Percentiles rank a stretch among this genome's conserved stretches.
phyloP scores from a whole-genome alignment of 108 stramenopile genomes.

The Aureococcus anophagefferens region DNA sequence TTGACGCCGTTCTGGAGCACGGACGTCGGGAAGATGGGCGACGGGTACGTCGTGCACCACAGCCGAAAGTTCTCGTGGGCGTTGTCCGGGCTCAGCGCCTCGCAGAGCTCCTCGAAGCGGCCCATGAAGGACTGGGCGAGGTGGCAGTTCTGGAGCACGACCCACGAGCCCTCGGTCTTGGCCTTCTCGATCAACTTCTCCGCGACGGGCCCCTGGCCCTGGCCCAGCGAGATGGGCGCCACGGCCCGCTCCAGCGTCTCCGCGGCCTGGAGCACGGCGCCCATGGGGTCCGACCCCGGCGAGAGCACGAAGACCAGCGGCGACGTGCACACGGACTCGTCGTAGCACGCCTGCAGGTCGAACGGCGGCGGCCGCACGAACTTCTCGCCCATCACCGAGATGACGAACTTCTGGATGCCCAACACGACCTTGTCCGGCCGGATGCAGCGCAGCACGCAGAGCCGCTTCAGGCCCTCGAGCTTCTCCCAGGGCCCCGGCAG shows the following conservation, averaged over 20 bases:
- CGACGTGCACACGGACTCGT: slow-evolving; percentile 31
- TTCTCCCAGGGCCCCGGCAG: slow-evolving; percentile 40
- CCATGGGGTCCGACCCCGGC: slow-evolving; percentile 52
- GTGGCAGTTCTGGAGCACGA: slow-evolving; percentile 51
- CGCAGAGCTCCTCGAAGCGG: slow-evolving; percentile 38
- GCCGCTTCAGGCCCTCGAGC: slow-evolving; percentile 27
- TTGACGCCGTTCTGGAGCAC: slow-evolving; percentile 61
- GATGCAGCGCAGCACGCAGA: slow-evolving; percentile 41
- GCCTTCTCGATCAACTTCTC: slow-evolving; percentile 38
- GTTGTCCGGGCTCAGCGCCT: slow-evolving; percentile 29
- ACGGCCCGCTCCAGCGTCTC: slow-evolving; percentile 23
- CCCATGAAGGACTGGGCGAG: slow-evolving; percentile 52
- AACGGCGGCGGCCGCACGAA: slow-evolving; percentile 54
- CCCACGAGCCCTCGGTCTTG: slow-evolving; percentile 41
- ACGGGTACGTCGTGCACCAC: slow-evolving; percentile 54
- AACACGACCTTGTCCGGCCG: slow-evolving; percentile 49
- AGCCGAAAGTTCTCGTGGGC: slow-evolving; percentile 46
- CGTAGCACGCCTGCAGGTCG: slow-evolving; percentile 46
- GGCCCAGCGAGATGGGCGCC: slow-evolving; percentile 47
- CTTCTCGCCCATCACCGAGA: slow-evolving; percentile 28
- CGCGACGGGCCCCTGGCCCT: slow-evolving; percentile 51
- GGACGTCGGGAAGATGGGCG: slow-evolving; percentile 48
- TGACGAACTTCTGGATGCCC: slow-evolving; percentile 45
- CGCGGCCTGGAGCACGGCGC: slow-evolving; percentile 41
- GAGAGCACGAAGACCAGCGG: slow-evolving; percentile 55